phyloP scores from a whole-genome alignment of 2,329 filamentous ascomycete species.

The Lecanoromycetidae sp. region DNA sequence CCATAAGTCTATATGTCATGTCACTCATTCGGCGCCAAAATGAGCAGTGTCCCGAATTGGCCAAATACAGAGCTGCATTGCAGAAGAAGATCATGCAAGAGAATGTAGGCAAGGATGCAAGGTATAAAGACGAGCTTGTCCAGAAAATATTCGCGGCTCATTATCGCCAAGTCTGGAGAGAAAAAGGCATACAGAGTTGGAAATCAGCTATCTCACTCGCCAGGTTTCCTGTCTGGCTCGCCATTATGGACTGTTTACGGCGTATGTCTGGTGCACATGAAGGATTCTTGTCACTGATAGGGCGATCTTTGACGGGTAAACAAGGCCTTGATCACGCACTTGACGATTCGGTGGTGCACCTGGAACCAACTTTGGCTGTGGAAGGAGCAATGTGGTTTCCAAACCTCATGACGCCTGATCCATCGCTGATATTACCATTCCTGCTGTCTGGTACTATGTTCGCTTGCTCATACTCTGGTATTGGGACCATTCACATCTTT shows the following conservation, averaged over 20 bases:
- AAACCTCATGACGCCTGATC: constrained; percentile 43
- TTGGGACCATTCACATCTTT: neutral
- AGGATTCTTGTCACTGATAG: constrained; percentile 31
- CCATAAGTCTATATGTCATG: constrained; percentile 29
- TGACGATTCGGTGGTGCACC: constrained; percentile 18
- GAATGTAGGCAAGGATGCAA: constrained; percentile 18
- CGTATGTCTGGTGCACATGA: constrained; percentile 34
- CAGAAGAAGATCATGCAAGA: constrained; percentile 21
- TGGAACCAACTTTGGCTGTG: constrained; percentile 38
- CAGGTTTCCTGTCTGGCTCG: constrained; percentile 36
- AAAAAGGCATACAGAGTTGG: constrained; percentile 27
- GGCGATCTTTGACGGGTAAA: neutral
- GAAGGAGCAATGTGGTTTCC: constrained; percentile 52
- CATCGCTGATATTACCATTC: constrained; percentile 38
- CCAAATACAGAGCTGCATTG: constrained; percentile 25
- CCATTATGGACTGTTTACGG: constrained; percentile 36
- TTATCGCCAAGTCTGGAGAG: constrained; percentile 22
- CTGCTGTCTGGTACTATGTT: constrained; percentile 38
- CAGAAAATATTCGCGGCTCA: constrained; percentile 15
- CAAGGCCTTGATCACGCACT: neutral
- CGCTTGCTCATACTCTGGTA: constrained; percentile 31
- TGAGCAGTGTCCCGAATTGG: constrained; percentile 32
- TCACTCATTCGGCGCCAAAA: constrained; percentile 30
- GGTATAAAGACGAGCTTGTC: neutral
- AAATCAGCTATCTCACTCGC: constrained; percentile 26